Percentiles rank a stretch among this genome's conserved stretches.
These are phyloP conservation scores for Penicillium hesseltinei DNA, from an alignment of 2,329 filamentous ascomycete genomes.

Conservation along the genomic window DNA sequence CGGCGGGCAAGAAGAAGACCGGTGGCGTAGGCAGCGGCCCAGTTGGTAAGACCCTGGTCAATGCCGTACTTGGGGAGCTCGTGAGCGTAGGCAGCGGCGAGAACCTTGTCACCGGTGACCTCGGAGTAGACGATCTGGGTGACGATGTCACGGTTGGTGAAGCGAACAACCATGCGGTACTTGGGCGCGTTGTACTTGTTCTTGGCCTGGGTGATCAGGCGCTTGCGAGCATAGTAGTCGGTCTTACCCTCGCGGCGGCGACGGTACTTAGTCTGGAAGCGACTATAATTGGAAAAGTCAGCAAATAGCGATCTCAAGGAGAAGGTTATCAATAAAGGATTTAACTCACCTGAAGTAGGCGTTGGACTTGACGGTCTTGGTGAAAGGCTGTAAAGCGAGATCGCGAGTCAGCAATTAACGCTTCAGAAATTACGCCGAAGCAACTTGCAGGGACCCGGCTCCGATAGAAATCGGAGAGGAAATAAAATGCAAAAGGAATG, in stretches of 20 bases:
- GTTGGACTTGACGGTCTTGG: constrained; percentile 95
- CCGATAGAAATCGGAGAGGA: constrained; percentile 20
- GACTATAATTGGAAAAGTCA: constrained; percentile 54
- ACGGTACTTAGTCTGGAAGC: constrained; percentile 99
- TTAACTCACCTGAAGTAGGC: constrained; percentile 91
- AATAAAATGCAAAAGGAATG: constrained; percentile 15
- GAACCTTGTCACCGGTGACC: constrained; percentile 97
- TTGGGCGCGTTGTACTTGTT: constrained; percentile 99
- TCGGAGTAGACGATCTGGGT: constrained; percentile 95
- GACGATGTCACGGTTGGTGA: constrained; percentile 99
- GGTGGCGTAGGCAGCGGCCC: constrained; percentile 94
- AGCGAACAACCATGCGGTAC: constrained; percentile 98
- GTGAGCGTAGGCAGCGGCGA: constrained; percentile 88
- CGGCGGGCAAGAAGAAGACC: constrained; percentile 97
- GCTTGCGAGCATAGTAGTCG: constrained; percentile 99
- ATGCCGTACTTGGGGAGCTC: constrained; percentile 98
- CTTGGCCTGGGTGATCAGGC: constrained; percentile 99
- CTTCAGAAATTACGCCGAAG: constrained; percentile 94
- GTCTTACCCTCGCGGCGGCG: constrained; percentile 95
- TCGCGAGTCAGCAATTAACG: constrained; percentile 99
- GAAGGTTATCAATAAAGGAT: background rate
- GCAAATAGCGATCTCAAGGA: constrained; percentile 3
- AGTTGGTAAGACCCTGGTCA: constrained; percentile 99
- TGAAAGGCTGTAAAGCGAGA: constrained; percentile 68
- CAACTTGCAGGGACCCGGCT: constrained; percentile 89